Evolutionary conservation across 73 alveolate genomes (phyloP).

Genomic region (Paramecium octaurelia): DNA sequence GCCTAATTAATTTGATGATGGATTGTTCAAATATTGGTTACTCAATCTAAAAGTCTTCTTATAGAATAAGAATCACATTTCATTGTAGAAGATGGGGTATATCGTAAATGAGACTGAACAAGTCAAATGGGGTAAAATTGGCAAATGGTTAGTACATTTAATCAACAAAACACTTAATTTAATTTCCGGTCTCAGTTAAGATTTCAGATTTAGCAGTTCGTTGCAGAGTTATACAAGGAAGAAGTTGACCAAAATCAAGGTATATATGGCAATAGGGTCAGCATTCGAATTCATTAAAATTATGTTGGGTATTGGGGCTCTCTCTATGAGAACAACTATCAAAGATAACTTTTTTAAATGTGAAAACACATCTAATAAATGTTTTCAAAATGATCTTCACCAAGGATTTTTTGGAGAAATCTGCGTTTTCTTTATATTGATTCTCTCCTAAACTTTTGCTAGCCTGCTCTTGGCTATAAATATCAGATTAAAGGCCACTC

Average conservation of each 20-base stretch:
- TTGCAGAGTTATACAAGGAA: background rate
- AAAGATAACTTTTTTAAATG: background rate
- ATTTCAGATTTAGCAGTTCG: background rate
- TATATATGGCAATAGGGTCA: background rate
- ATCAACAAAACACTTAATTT: background rate
- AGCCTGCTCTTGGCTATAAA: background rate
- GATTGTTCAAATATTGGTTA: background rate
- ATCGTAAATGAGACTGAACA: background rate
- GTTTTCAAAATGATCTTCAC: background rate
- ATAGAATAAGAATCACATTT: background rate
- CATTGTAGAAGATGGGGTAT: background rate
- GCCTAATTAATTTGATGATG: conserved; percentile 11
- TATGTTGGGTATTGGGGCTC: background rate
- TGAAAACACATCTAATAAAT: background rate
- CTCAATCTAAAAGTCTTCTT: background rate
- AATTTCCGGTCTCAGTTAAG: background rate
- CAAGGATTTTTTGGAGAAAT: background rate
- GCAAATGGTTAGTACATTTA: background rate
- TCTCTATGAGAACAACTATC: background rate
- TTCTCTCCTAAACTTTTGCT: background rate
- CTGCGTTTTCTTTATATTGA: background rate
- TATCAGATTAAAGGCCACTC: background rate
- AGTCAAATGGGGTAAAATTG: background rate
- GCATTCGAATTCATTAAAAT: background rate
- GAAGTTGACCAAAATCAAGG: background rate